These are phyloP conservation scores for Naganishia vaughanmartiniae DNA, from an alignment of 768 basidiomycete genomes.

Conservation along the genomic window DNA sequence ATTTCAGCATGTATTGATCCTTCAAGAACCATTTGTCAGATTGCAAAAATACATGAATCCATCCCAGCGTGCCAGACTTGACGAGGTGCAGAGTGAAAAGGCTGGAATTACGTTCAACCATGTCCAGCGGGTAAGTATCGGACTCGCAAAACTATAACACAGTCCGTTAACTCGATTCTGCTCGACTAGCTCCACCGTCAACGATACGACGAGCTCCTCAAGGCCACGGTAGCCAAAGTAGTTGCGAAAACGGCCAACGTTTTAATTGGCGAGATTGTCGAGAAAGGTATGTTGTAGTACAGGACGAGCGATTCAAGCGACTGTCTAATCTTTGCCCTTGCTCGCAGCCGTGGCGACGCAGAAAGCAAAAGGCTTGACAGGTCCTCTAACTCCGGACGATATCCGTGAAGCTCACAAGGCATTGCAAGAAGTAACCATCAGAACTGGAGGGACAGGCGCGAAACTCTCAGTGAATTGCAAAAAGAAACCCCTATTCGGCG, in stretches of 20 bases:
- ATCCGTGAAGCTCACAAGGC: conserved; percentile 15
- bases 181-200: conserved; percentile 15
- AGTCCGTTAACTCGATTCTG: background rate
- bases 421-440: conserved; percentile 7
- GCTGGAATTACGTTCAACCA: conserved; percentile 25
- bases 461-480: conserved; percentile 10
- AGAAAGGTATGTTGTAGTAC: background rate
- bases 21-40: background rate
- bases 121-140: conserved; percentile 1
- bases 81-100: conserved; percentile 20
- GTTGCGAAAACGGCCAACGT: conserved; percentile 21
- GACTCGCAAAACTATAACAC: background rate
- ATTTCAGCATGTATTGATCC: background rate
- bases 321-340: background rate
- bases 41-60: conserved; percentile 10
- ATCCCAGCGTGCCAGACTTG: conserved; percentile 8
- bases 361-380: background rate
- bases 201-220: conserved; percentile 16
- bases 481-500: conserved; percentile 15
- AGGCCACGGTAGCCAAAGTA: conserved; percentile 13
- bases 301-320: background rate
- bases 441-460: conserved; percentile 12
- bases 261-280: conserved; percentile 15
- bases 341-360: conserved; percentile 11
- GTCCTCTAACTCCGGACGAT: conserved; percentile 16